phyloP scores from a whole-genome alignment of 768 basidiomycete genomes.

The Termitomyces bulborhizus region DNA sequence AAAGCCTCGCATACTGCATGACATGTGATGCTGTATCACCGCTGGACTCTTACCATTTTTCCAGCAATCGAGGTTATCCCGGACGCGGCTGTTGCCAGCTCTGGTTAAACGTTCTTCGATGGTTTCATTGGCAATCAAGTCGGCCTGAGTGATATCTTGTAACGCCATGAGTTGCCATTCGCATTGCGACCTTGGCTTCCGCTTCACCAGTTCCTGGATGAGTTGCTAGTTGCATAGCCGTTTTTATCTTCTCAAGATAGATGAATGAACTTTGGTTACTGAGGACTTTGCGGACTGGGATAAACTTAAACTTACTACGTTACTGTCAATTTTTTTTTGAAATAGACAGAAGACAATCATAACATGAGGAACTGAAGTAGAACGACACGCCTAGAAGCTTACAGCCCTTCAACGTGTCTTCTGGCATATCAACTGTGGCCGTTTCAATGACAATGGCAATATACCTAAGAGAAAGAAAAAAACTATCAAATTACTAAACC shows the following conservation, averaged over 20 bases:
- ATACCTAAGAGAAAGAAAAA: not conserved
- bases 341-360: not conserved
- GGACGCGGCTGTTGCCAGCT: constrained; percentile 3
- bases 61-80: not conserved
- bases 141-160: constrained; percentile 5
- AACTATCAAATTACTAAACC: not conserved
- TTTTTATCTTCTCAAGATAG: constrained; percentile 5
- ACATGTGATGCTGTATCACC: not conserved
- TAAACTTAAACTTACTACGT: not conserved
- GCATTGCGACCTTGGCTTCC: constrained; percentile 8
- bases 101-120: constrained; percentile 3
- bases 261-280: not conserved
- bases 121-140: constrained; percentile 5
- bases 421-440: not conserved
- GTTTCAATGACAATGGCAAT: not conserved
- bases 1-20: constrained; percentile 1
- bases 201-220: constrained; percentile 5
- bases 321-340: not conserved
- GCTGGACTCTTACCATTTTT: constrained; percentile 1
- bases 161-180: constrained; percentile 9
- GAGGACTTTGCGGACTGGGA: not conserved
- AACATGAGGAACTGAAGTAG: not conserved
- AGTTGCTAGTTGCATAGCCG: constrained; percentile 1
- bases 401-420: not conserved
- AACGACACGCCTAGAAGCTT: not conserved